These are phyloP conservation scores for Alternaria sp. DNA, from an alignment of 2,329 filamentous ascomycete species.

Conservation along the genomic window DNA sequence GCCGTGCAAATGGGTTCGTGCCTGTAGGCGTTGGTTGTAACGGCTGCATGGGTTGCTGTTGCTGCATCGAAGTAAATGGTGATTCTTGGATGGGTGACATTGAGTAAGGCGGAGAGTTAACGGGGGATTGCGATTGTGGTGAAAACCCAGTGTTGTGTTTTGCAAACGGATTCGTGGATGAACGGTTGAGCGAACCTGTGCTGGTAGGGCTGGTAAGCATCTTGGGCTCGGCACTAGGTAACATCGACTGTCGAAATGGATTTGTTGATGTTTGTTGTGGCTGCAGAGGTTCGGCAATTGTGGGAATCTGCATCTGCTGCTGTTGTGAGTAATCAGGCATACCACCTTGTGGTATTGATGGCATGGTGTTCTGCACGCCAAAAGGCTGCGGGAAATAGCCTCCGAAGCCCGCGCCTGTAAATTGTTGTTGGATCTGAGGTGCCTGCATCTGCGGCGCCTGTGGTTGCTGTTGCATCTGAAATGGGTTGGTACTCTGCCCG, in stretches of 20 bases:
- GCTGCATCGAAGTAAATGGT: slow-evolving; percentile 49
- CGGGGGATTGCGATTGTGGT: slow-evolving; percentile 37
- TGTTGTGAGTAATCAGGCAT: slow-evolving; percentile 57
- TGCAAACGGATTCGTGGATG: slow-evolving; percentile 89
- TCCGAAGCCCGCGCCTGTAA: slow-evolving; percentile 83
- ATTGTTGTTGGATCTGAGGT: slow-evolving; percentile 64
- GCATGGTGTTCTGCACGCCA: slow-evolving; percentile 53
- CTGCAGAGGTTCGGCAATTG: slow-evolving; percentile 54
- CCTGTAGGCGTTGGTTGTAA: slow-evolving; percentile 69
- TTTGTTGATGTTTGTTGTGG: slow-evolving; percentile 75
- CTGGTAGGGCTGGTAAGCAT: slow-evolving; percentile 45
- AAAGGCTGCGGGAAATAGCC: slow-evolving; percentile 76
- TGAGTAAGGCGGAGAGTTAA: slow-evolving; percentile 39
- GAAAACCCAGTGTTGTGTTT: slow-evolving; percentile 60
- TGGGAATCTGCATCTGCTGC: slow-evolving; percentile 39
- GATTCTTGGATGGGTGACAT: slow-evolving; percentile 41
- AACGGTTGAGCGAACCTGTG: slow-evolving; percentile 59
- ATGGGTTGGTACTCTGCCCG: slow-evolving; percentile 82
- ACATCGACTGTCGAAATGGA: slow-evolving; percentile 92
- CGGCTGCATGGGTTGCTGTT: slow-evolving; percentile 31
- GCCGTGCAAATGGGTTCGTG: slow-evolving; percentile 76
- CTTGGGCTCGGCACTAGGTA: slow-evolving; percentile 56
- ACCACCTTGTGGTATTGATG: slow-evolving; percentile 61
- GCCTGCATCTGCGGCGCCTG: slow-evolving; percentile 59
- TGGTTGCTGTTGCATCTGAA: slow-evolving; percentile 77